phyloP scores from a whole-genome alignment of 257 asterid species.

The Dorcoceras hygrometricum region DNA sequence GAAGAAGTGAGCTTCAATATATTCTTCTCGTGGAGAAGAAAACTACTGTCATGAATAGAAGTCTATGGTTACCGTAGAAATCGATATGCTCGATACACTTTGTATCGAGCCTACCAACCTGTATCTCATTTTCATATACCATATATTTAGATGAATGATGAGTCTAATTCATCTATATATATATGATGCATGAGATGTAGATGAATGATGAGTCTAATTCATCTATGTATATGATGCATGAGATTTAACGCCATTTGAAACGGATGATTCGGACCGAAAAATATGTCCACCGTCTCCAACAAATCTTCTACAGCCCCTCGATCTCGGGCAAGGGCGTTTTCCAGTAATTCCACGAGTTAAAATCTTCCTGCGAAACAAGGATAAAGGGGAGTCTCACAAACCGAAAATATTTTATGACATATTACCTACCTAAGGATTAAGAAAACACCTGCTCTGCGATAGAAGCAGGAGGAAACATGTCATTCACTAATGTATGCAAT shows the following conservation, averaged over 20 bases:
- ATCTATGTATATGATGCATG: not conserved
- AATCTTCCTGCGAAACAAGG: constrained; percentile 46
- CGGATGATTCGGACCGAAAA: constrained; percentile 5
- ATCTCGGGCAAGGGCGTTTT: constrained; percentile 69
- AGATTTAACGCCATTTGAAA: not conserved
- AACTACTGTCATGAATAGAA: not conserved
- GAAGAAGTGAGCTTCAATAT: not conserved
- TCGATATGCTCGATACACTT: too few species aligned
- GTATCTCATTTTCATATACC: not conserved
- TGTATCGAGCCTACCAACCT: not conserved
- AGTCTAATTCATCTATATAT: not conserved
- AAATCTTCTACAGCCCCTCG: constrained; percentile 43
- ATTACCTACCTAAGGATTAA: not conserved
- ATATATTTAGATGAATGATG: not conserved
- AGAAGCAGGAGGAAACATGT: constrained; percentile 98
- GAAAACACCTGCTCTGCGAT: constrained; percentile 81
- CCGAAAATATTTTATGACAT: not conserved
- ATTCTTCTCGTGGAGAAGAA: not conserved
- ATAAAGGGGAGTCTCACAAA: not conserved
- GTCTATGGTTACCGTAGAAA: not conserved
- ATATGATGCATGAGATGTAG: not conserved
- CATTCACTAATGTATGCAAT: constrained; percentile 82
- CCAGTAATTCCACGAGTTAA: constrained; percentile 85
- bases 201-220: not conserved
- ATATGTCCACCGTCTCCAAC: constrained; percentile 38